Base-by-base conservation (phyloP, 345 rosid genomes). In the Camelina hispida region DNA sequence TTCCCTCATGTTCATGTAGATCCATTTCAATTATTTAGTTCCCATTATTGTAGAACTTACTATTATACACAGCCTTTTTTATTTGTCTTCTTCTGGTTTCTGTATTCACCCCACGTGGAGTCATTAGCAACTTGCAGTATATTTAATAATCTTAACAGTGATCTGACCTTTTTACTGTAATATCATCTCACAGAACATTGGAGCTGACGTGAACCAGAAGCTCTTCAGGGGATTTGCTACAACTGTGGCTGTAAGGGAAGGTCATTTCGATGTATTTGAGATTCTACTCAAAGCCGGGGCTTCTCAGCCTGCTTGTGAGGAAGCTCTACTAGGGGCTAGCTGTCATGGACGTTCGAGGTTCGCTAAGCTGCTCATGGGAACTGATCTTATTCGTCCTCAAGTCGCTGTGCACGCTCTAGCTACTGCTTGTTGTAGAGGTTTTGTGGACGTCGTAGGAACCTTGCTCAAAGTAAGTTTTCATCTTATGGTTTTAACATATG, bases 131-230 rank as follows among this genome's bases (percentile, higher is more conserved):
- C 25, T 42, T 52, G 69, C 68, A 75, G 14, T 42, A 13, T 23
- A 15, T 20, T 64, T 35, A 48, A 6, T 13, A 60, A n/a, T 66
- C 42, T 60, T 42, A 6, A 78, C 58, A 12, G 35, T 59, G 66
- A 35, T 25, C 47, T 78, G 59, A 78, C 52, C 37, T 72, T 28
- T 28, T 42, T 15, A 1, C 1, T 43, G 56, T 42, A 42, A 67
- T 54, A 7, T 66, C 62, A 37, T 74, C 60, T 82, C 67, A 71
- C 93, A 95, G 98, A 86, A 87, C 74, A 47, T 79, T 59, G 98
- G 99, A 70, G 98, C 98, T 66, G 97, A 95, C 70, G 96, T 92
- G 69, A 95, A 92, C 84, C 96, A 87, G 89, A 90, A 87, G 81
- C 90, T 92, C 25, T 90, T 95, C 80, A 86, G 88, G 83, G 99